A percentile compares a stretch with the other conserved stretches of the same genome.
Conservation (phyloP, 768 basidiomycete species). For the Russula vinacea region DNA sequence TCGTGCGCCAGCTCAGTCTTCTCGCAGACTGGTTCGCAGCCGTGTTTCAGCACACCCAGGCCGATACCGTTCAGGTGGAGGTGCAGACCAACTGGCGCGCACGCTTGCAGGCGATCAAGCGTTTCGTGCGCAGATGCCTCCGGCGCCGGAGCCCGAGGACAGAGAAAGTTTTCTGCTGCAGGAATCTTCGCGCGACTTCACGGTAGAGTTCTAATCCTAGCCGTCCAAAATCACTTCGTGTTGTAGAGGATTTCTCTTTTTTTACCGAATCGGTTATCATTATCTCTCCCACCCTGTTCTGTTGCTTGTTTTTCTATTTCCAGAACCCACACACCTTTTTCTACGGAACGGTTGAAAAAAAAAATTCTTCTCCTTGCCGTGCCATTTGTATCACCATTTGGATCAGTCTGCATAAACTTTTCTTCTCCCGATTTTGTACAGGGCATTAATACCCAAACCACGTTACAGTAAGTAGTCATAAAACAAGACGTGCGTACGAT, state of each 20-base stretch:
- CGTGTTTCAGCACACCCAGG: slow-evolving; percentile 71
- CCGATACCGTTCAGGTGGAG: slow-evolving; percentile 68
- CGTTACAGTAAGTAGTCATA: not conserved
- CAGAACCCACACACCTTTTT: not conserved
- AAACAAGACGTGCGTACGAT: not conserved
- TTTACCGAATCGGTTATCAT: slow-evolving; percentile 21
- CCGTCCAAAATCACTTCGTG: not conserved
- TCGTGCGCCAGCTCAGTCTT: slow-evolving; percentile 84
- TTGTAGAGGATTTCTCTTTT: not conserved
- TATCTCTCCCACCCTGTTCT: slow-evolving; percentile 12
- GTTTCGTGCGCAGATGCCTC: slow-evolving; percentile 41
- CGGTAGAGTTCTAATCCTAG: slow-evolving; percentile 20
- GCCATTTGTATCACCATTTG: slow-evolving; percentile 21
- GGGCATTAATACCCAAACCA: slow-evolving; percentile 17
- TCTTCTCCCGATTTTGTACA: slow-evolving; percentile 15
- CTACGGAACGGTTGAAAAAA: not conserved
- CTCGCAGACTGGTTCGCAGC: slow-evolving; percentile 88
- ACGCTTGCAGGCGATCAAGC: slow-evolving; percentile 73
- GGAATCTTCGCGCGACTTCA: slow-evolving; percentile 37
- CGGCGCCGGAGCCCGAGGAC: slow-evolving; percentile 29
- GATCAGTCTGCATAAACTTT: slow-evolving; percentile 3
- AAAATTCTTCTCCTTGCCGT: not conserved
- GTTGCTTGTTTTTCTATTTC: slow-evolving; percentile 5
- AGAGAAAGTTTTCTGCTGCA: slow-evolving; percentile 35
- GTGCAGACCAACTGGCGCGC: slow-evolving; percentile 87